Percentiles rank a stretch among this genome's conserved stretches.
Evolutionary conservation across 2,329 filamentous ascomycete genomes (phyloP).

Genomic region (Beauveria australis): DNA sequence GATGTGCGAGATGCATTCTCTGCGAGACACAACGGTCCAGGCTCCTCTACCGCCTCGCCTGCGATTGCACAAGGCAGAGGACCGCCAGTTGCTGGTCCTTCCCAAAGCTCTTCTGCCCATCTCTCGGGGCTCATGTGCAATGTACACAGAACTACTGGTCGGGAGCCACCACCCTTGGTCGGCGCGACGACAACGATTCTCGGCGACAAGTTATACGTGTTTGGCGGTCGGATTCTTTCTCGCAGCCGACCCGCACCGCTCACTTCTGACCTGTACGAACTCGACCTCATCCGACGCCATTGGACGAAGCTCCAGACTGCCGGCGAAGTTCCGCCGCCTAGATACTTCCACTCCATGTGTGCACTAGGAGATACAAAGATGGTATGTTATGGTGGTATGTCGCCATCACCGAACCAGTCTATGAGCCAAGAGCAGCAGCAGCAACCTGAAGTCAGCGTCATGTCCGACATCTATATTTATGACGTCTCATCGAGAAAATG

Average conservation of each 20-base stretch:
- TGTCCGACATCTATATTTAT: conserved; percentile 97
- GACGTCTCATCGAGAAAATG: conserved; percentile 76
- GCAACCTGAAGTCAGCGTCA: conserved; percentile 84
- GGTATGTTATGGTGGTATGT: conserved; percentile 98
- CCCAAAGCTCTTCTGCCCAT: conserved; percentile 45
- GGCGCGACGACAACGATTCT: conserved; percentile 92
- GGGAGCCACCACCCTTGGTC: conserved; percentile 83
- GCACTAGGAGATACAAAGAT: conserved; percentile 88
- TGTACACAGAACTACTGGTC: conserved; percentile 78
- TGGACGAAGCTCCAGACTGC: conserved; percentile 84
- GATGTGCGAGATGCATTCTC: conserved; percentile 7
- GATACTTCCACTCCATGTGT: conserved; percentile 97
- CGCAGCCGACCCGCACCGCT: conserved; percentile 70
- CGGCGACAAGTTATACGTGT: conserved; percentile 94
- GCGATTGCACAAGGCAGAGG: conserved; percentile 31
- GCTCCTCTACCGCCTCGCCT: conserved; percentile 50
- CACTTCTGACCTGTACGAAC: conserved; percentile 85
- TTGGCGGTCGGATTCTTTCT: conserved; percentile 83
- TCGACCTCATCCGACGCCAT: conserved; percentile 83
- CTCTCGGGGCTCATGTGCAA: conserved; percentile 62
- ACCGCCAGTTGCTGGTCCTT: conserved; percentile 31
- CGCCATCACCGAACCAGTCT: conserved; percentile 55
- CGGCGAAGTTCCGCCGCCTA: conserved; percentile 80
- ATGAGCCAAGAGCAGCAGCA: conserved; percentile 41
- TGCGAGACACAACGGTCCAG: conserved; percentile 34